phyloP scores from a whole-genome alignment of 768 basidiomycete genomes.

The Epithele typhae region DNA sequence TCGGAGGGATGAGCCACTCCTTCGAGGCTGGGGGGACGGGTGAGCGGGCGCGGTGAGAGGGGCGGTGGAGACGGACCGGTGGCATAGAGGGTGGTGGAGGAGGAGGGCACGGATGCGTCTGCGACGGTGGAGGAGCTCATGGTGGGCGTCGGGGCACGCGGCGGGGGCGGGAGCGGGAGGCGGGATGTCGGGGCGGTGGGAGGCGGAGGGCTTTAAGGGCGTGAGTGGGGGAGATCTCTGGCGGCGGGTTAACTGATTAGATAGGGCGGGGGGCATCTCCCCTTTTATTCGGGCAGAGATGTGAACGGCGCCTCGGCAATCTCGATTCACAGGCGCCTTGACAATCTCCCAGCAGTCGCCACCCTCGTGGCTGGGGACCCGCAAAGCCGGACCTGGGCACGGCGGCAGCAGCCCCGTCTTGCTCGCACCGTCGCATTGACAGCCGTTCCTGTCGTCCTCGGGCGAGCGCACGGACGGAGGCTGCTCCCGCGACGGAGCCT shows the following conservation, averaged over 20 bases:
- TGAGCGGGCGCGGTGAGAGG: conserved; percentile 10
- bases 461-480: too few species aligned
- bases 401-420: too few species aligned
- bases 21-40: conserved; percentile 57
- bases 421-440: too few species aligned
- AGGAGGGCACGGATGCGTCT: conserved; percentile 33
- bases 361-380: too few species aligned
- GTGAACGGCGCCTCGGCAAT: conserved; percentile 5
- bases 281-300: conserved; percentile 16
- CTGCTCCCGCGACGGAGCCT: too few species aligned
- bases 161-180: conserved; percentile 14
- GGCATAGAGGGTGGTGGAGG: conserved; percentile 68
- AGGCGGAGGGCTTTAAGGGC: conserved; percentile 20
- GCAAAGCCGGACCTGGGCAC: too few species aligned
- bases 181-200: conserved; percentile 17
- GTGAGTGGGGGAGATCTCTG: conserved; percentile 13
- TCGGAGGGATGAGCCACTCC: conserved; percentile 85
- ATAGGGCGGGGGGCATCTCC: conserved; percentile 29
- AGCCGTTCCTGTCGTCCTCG: not conserved
- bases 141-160: conserved; percentile 2
- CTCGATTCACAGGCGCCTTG: conserved; percentile 8
- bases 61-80: conserved; percentile 45
- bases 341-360: too few species aligned
- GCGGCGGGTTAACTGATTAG: conserved; percentile 46
- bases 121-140: conserved; percentile 28